Evolutionary conservation across 768 basidiomycete genomes (phyloP).

Genomic region (Boletus coccyginus): DNA sequence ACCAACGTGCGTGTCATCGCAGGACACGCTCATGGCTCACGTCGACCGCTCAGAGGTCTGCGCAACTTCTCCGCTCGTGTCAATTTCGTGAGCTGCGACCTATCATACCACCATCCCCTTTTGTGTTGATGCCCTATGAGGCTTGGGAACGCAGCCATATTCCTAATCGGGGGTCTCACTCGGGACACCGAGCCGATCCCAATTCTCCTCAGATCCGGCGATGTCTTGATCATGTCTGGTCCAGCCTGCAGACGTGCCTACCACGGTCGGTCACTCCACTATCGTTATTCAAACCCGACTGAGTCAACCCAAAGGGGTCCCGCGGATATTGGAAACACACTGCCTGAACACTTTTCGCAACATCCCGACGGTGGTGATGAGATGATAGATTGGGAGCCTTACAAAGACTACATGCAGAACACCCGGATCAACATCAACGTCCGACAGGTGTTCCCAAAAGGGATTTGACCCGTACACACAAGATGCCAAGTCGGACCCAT

Average conservation of each 20-base stretch:
- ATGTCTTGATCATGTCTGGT: slow-evolving; percentile 92
- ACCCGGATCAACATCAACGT: slow-evolving; percentile 91
- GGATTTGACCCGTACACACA: slow-evolving; percentile 42
- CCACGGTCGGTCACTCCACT: slow-evolving; percentile 61
- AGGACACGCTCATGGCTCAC: slow-evolving; percentile 93
- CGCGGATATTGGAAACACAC: slow-evolving; percentile 79
- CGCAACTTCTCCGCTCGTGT: slow-evolving; percentile 87
- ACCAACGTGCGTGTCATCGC: background rate
- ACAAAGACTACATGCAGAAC: slow-evolving; percentile 59
- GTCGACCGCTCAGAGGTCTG: slow-evolving; percentile 97
- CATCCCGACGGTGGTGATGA: slow-evolving; percentile 24
- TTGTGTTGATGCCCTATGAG: slow-evolving; percentile 36
- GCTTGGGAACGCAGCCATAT: slow-evolving; percentile 84
- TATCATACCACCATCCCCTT: background rate
- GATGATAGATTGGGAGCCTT: slow-evolving; percentile 53
- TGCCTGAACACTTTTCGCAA: slow-evolving; percentile 57
- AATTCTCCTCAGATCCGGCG: slow-evolving; percentile 87
- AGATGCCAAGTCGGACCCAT: background rate
- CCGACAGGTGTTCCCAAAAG: slow-evolving; percentile 81
- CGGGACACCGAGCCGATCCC: slow-evolving; percentile 75
- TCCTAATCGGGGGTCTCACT: slow-evolving; percentile 84
- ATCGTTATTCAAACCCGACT: background rate
- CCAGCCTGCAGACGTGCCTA: slow-evolving; percentile 82
- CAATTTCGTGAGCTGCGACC: slow-evolving; percentile 70
- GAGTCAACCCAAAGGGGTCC: slow-evolving; percentile 55